Conservation (phyloP, 2,329 filamentous ascomycete species). For the Hypoxylon sp. region DNA sequence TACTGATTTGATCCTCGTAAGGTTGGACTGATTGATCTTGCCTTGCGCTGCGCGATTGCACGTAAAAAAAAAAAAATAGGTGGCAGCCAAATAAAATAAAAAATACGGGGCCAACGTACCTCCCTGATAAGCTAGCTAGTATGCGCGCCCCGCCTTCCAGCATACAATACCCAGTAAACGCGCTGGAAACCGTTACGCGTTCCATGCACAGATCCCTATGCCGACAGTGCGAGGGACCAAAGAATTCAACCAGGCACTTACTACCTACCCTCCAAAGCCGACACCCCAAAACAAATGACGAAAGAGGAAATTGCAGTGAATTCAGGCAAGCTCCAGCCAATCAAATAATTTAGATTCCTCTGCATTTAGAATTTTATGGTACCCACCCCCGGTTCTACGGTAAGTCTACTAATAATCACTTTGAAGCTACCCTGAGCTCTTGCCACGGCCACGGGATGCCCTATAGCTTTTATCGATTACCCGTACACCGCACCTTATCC, state of each 20-base stretch:
- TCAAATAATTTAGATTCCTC: constrained; percentile 36
- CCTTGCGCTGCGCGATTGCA: constrained; percentile 36
- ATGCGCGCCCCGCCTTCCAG: constrained; percentile 29
- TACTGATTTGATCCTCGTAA: constrained; percentile 68
- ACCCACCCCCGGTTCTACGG: neutral
- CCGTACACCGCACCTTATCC: constrained; percentile 10
- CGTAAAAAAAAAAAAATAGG: constrained; percentile 28
- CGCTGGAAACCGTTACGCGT: constrained; percentile 40
- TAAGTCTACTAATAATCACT: neutral
- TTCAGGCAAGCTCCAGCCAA: constrained; percentile 25
- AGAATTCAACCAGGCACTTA: constrained; percentile 9
- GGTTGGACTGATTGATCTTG: constrained; percentile 49
- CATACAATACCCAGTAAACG: constrained; percentile 29
- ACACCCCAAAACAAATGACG: constrained; percentile 33
- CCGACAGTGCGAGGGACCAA: constrained; percentile 8
- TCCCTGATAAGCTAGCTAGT: constrained; percentile 22
- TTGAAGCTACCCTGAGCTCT: neutral
- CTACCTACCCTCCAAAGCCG: constrained; percentile 7
- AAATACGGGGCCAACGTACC: constrained; percentile 25
- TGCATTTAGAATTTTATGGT: constrained; percentile 23
- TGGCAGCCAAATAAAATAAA: constrained; percentile 27
- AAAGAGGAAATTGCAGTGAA: constrained; percentile 35
- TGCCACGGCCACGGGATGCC: neutral
- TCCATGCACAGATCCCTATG: constrained; percentile 25
- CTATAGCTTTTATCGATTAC: constrained; percentile 28